Evolutionary conservation across 371 early-diverging fungal species (phyloP).

Genomic region (Rhizopus arrhizus): DNA sequence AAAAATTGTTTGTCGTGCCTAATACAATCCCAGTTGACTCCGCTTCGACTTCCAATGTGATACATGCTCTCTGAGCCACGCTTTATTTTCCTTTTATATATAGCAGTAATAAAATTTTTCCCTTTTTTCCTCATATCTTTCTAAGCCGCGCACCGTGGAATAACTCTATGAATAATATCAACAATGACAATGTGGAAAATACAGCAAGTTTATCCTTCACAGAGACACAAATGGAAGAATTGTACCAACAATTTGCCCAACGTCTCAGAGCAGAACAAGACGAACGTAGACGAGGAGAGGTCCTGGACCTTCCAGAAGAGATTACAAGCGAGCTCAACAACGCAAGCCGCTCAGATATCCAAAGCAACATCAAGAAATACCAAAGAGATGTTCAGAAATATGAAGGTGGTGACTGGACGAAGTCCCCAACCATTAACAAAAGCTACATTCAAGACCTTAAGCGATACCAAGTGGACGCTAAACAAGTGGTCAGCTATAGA

Average conservation of each 20-base stretch:
- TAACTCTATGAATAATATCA: too few species aligned
- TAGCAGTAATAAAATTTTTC: too few species aligned
- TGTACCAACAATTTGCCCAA: too few species aligned
- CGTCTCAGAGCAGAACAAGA: not conserved
- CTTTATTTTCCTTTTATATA: too few species aligned
- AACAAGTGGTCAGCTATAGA: not conserved
- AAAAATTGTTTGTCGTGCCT: too few species aligned
- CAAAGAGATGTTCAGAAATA: not conserved
- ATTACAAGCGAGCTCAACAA: not conserved
- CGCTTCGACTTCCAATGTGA: too few species aligned
- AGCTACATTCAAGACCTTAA: not conserved
- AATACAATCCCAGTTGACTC: too few species aligned
- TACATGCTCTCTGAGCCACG: too few species aligned
- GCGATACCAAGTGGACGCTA: not conserved
- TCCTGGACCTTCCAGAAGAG: not conserved
- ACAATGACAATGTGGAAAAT: too few species aligned
- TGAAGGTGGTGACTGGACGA: constrained; percentile 12
- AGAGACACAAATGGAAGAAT: too few species aligned
- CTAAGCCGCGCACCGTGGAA: too few species aligned
- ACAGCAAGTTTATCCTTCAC: too few species aligned
- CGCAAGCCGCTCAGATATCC: not conserved
- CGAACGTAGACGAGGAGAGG: not conserved
- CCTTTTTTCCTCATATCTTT: constrained; percentile 1
- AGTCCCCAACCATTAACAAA: constrained; percentile 1
- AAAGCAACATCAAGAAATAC: constrained; percentile 6